A percentile compares a stretch with the other conserved stretches of the same genome.
phyloP scores from a whole-genome alignment of 441 rosid genomes.

The Iberis amara region DNA sequence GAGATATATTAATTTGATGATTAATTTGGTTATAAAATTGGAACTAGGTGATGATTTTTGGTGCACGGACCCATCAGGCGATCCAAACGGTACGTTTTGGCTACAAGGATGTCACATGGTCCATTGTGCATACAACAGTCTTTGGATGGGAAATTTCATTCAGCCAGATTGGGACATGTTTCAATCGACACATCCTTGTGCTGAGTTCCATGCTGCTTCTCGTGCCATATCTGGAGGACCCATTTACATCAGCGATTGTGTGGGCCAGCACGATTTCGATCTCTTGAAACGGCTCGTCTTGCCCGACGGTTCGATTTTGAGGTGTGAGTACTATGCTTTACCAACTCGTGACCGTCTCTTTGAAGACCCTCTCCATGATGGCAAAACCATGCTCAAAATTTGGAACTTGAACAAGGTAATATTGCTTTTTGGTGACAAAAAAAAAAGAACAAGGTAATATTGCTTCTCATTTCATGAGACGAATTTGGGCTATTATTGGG shows the following conservation, averaged over 20 bases:
- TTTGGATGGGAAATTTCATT: conserved; percentile 95
- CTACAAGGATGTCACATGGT: conserved; percentile 97
- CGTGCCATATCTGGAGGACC: conserved; percentile 86
- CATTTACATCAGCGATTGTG: conserved; percentile 61
- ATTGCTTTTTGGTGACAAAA: background rate
- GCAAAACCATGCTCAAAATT: conserved; percentile 82
- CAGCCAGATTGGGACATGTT: conserved; percentile 98
- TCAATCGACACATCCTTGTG: conserved; percentile 84
- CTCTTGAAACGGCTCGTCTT: conserved; percentile 55
- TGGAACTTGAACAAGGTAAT: conserved; percentile 79
- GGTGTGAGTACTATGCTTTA: conserved; percentile 65
- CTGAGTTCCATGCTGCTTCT: conserved; percentile 78
- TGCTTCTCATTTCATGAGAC: too few relatives aligned
- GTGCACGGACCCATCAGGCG: conserved; percentile 94
- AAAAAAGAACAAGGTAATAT: too few relatives aligned
- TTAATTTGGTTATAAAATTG: background rate
- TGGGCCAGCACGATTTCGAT: conserved; percentile 62
- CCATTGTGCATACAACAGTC: conserved; percentile 88
- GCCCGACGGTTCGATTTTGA: conserved; percentile 65
- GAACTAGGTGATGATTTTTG: conserved; percentile 83
- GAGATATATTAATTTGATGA: too few relatives aligned
- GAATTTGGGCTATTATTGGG: background rate
- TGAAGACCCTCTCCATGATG: conserved; percentile 68
- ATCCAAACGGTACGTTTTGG: conserved; percentile 89
- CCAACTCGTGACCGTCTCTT: conserved; percentile 80